Conservation (phyloP, 768 basidiomycete species). For the Roridomyces roridus region DNA sequence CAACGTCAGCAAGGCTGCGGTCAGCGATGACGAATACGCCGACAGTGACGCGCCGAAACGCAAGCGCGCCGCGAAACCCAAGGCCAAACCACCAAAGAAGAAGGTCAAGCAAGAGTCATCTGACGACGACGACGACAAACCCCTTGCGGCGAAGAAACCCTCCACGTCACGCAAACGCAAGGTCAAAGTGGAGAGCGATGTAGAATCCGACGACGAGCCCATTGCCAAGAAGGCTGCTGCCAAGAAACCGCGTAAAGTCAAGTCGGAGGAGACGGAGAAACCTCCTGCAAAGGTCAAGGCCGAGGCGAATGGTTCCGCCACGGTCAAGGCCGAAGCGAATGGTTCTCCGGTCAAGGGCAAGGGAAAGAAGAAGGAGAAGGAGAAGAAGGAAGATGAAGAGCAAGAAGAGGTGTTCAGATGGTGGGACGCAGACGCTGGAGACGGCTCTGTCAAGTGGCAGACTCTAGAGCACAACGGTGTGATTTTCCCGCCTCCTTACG, state of each 20-base stretch:
- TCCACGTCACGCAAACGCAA: conserved; percentile 47
- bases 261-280: conserved; percentile 57
- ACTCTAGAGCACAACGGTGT: conserved; percentile 96
- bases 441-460: conserved; percentile 87
- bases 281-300: conserved; percentile 47
- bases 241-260: conserved; percentile 55
- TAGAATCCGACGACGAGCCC: conserved; percentile 53
- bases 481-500: conserved; percentile 94
- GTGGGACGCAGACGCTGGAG: conserved; percentile 85
- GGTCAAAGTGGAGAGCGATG: conserved; percentile 57
- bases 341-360: conserved; percentile 46
- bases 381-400: conserved; percentile 71
- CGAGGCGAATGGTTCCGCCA: too few relatives aligned
- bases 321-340: conserved; percentile 42
- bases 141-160: conserved; percentile 44
- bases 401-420: conserved; percentile 79
- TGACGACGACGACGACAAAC: conserved; percentile 45
- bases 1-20: conserved; percentile 42
- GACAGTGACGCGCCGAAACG: conserved; percentile 56
- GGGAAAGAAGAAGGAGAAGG: conserved; percentile 54
- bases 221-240: conserved; percentile 46
- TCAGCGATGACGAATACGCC: conserved; percentile 36
- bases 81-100: conserved; percentile 64
- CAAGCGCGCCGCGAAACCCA: conserved; percentile 61
- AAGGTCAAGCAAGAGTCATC: conserved; percentile 63